Evolutionary conservation across 139 green algal genomes (phyloP), one percentile per base, ranked within the genome.

Genomic region (Asterochloris sp.): DNA sequence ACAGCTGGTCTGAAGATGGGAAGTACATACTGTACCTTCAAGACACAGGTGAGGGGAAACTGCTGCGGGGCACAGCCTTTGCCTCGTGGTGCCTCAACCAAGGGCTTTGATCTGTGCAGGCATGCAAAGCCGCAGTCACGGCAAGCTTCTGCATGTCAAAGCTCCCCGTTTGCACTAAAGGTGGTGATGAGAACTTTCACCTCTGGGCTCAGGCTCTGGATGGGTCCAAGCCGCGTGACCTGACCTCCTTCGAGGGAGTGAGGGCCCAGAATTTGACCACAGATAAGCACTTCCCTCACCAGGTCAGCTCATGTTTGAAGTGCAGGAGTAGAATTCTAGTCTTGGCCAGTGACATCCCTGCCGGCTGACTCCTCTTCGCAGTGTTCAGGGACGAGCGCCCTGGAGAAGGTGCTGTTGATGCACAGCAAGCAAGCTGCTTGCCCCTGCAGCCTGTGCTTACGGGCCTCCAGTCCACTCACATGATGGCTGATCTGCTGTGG

Each of bases 1-100:
- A 73, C 26, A 74, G 62, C 63, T 82, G 78, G 78, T 63, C 78
- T 28, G 78, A 82, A 62, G 78, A 82, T 15, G 68, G 61, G 13
- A 64, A 82, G 78, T 82, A 82, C 27, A 82, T 82, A n/a, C 73
- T 82, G 78, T 82, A 82, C 63, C 78, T 82, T 26, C 78, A 82
- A 74, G 78, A 82, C 62, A 27, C 62, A 26, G 66, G 19, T 73
- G 66, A 73, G 66, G 66, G 19, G 66, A 8, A 26, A 9, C 19
- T 73, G 21, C 19, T 21, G 4, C 4, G 23, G 66, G 66, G 23
- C 66, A 26, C 19, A 24, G 23, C 23, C 66, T 73, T 2, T 73
- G 19, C 4, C 21, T 26, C 66, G 9, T 73, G 66, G 23, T 73
- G 4, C 66, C 4, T 26, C 17, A 17, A 6, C 38, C 38, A 54